These are phyloP conservation scores for Nemania sp. DNA, from an alignment of 2,329 filamentous ascomycete genomes.

Conservation along the genomic window DNA sequence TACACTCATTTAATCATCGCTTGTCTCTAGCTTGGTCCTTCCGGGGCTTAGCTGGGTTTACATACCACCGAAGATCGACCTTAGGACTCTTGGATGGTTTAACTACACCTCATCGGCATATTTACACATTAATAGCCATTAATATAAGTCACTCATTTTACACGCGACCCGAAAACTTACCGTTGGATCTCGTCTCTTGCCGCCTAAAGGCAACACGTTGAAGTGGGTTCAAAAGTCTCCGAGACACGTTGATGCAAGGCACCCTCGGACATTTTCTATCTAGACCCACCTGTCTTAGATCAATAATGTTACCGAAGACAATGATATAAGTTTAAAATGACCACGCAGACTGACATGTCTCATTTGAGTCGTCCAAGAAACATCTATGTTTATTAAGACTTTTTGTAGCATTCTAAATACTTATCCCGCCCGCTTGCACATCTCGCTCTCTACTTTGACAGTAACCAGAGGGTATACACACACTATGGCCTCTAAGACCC, in stretches of 20 bases:
- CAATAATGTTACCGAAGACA: slow-evolving; percentile 12
- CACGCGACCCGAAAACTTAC: neutral
- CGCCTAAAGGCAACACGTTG: neutral
- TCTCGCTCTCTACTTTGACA: neutral
- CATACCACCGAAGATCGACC: no score
- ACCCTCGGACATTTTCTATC: slow-evolving; percentile 17
- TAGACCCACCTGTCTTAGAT: neutral
- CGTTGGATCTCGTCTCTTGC: neutral
- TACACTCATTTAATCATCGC: neutral
- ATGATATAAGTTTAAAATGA: neutral
- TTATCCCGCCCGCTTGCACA: neutral
- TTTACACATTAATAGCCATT: neutral
- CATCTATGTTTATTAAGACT: neutral
- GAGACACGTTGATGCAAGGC: neutral
- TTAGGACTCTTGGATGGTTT: neutral
- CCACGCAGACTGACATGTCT: neutral
- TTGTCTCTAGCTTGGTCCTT: neutral
- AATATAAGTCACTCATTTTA: neutral
- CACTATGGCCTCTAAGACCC: slow-evolving; percentile 5
- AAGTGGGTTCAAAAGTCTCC: slow-evolving; percentile 10
- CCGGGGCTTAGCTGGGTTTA: neutral
- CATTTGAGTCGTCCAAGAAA: neutral
- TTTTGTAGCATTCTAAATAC: neutral
- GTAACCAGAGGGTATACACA: neutral
- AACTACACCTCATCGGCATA: neutral